Evolutionary conservation across 2,329 filamentous ascomycete genomes (phyloP).

Genomic region (Exutisphaerella laricina): DNA sequence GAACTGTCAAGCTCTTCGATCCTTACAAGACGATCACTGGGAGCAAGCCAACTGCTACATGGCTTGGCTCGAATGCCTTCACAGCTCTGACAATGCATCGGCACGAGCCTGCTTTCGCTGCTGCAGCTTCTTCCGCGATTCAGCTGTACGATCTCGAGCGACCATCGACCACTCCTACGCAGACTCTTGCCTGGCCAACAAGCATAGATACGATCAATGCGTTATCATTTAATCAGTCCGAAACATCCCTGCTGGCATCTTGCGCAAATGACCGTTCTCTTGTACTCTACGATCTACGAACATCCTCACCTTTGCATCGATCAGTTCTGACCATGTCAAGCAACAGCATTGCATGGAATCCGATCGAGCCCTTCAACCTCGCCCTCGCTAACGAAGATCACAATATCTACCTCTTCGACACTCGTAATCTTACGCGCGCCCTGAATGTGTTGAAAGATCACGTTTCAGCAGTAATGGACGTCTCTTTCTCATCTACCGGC

Average conservation of each 20-base stretch:
- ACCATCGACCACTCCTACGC: slow-evolving; percentile 68
- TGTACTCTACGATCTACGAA: slow-evolving; percentile 87
- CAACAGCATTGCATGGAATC: slow-evolving; percentile 87
- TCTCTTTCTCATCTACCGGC: slow-evolving; percentile 91
- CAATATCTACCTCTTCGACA: slow-evolving; percentile 89
- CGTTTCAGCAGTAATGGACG: slow-evolving; percentile 89
- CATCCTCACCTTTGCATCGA: slow-evolving; percentile 74
- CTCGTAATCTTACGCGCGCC: slow-evolving; percentile 80
- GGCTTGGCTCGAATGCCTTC: slow-evolving; percentile 77
- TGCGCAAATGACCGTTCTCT: slow-evolving; percentile 79
- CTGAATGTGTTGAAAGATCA: slow-evolving; percentile 88
- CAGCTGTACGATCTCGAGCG: slow-evolving; percentile 84
- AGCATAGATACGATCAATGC: slow-evolving; percentile 84
- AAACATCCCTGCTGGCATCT: slow-evolving; percentile 84
- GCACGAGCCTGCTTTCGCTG: slow-evolving; percentile 71
- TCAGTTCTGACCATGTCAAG: slow-evolving; percentile 74
- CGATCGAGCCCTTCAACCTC: slow-evolving; percentile 95
- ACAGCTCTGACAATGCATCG: slow-evolving; percentile 80
- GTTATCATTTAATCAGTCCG: slow-evolving; percentile 85
- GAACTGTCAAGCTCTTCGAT: slow-evolving; percentile 84
- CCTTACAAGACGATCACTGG: slow-evolving; percentile 69
- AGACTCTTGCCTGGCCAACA: slow-evolving; percentile 81
- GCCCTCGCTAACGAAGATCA: slow-evolving; percentile 92
- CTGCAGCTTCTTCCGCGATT: slow-evolving; percentile 65
- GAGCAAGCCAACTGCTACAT: slow-evolving; percentile 71